Base-by-base conservation (phyloP, 1,139 yeast species). In the Geotrichum australiense region DNA sequence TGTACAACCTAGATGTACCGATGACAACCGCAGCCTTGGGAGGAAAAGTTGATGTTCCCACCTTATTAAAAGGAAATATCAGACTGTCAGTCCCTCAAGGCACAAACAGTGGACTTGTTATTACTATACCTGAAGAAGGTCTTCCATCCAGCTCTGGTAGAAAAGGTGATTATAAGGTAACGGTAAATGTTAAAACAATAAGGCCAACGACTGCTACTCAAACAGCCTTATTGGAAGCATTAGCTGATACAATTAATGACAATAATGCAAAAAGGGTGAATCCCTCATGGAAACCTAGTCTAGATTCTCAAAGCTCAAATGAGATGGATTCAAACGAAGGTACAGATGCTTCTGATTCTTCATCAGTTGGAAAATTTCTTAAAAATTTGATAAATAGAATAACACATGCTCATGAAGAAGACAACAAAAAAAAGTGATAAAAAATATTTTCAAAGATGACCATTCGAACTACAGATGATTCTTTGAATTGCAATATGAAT, bases 21-120 rank as follows among this genome's bases (percentile, higher is more conserved):
- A 84, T 87, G 79, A 91, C 98, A 1, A 91, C 98, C 0, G 98
- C 98, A 2, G 91, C 96, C 0, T 69, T 91, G 38, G 99, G 99
- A 46, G 99, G 99, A 26, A 79, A 77, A 41, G 73, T 91, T 22
- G 76, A 81, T 36, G 78, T 91, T 11, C 97, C 97, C 28, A 89
- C 97, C 0, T 73, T 91, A 26, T 87, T 80, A 51, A 87, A 85
- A 4, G 78, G 76, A 30, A 62, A 59, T 35, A 69, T 93, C 47
- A 81, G 87, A 59, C 65, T 91, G 45, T 84, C 79, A 61, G 78
- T 93, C n/a, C 79, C 94, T 39, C 69, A 85, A 0, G 97, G 96
- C 1, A 85, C 94, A 1, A 94, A 85, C 58, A 69, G 74, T 29
- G 94, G 94, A 21, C 74, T 79, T 43, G 71, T 71, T 21, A 74